Evolutionary conservation across 2,329 filamentous ascomycete genomes (phyloP).

Genomic region (Purpureocillium takamizusanense): DNA sequence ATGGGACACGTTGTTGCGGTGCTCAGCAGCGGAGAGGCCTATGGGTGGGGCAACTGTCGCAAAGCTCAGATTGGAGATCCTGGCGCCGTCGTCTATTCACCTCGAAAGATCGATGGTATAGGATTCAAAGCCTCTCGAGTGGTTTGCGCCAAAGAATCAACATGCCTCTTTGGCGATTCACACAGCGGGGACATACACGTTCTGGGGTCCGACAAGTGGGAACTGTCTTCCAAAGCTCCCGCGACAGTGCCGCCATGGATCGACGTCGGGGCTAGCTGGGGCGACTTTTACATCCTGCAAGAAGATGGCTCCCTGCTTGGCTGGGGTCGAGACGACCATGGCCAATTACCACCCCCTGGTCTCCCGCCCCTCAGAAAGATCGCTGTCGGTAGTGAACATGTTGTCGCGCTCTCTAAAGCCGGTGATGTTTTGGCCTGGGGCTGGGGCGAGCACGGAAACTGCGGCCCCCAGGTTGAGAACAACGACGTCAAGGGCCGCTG

Average conservation of each 20-base stretch:
- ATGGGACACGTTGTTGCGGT: slow-evolving; percentile 73
- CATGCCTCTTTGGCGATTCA: slow-evolving; percentile 54
- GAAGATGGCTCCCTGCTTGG: slow-evolving; percentile 51
- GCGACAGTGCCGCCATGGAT: slow-evolving; percentile 46
- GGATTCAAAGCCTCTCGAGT: slow-evolving; percentile 57
- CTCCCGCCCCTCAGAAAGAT: slow-evolving; percentile 53
- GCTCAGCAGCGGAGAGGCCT: slow-evolving; percentile 65
- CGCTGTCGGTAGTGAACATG: slow-evolving; percentile 86
- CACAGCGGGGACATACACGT: slow-evolving; percentile 52
- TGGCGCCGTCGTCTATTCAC: slow-evolving; percentile 43
- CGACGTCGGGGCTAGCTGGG: slow-evolving; percentile 72
- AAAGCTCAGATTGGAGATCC: slow-evolving; percentile 73
- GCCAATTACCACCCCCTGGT: slow-evolving; percentile 60
- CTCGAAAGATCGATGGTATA: slow-evolving; percentile 49
- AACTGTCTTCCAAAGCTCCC: slow-evolving; percentile 50
- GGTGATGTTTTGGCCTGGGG: slow-evolving; percentile 77
- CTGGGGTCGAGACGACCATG: slow-evolving; percentile 83
- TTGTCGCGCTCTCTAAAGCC: slow-evolving; percentile 57
- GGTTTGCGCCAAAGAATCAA: slow-evolving; percentile 80
- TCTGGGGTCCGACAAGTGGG: slow-evolving; percentile 70
- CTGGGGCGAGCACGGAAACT: slow-evolving; percentile 98
- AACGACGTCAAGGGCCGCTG: slow-evolving; percentile 61
- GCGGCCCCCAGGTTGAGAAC: slow-evolving; percentile 57
- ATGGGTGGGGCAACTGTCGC: slow-evolving; percentile 80
- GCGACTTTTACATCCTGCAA: slow-evolving; percentile 64